Conservation (phyloP, 192 early-diverging fungal genomes). For the Coemansia sp. region DNA sequence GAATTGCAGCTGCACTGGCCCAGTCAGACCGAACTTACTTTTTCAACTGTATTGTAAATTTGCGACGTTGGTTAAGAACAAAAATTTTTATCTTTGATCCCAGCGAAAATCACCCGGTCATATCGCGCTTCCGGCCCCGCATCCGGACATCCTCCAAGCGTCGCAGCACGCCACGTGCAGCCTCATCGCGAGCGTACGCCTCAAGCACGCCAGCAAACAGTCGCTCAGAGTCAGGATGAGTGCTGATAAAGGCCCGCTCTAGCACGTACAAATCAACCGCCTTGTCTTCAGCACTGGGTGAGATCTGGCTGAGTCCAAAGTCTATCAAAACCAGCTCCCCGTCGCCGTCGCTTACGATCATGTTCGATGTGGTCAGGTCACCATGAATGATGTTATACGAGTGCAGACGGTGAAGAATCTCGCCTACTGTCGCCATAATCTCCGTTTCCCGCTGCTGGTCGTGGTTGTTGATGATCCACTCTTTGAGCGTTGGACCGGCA, state of each 20-base stretch:
- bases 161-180: slow-evolving; percentile 60
- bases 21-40: too few relatives aligned
- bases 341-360: slow-evolving; percentile 63
- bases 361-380: slow-evolving; percentile 95
- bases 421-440: slow-evolving; percentile 58
- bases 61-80: too few relatives aligned
- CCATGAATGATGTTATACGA: slow-evolving; percentile 85
- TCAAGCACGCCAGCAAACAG: slow-evolving; percentile 74
- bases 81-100: too few relatives aligned
- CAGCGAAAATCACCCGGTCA: slow-evolving; percentile 69
- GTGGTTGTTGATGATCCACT: slow-evolving; percentile 52
- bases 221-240: slow-evolving; percentile 79
- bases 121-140: slow-evolving; percentile 78
- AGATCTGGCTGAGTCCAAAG: slow-evolving; percentile 91
- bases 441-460: slow-evolving; percentile 16
- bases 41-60: too few relatives aligned
- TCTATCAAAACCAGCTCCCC: slow-evolving; percentile 73
- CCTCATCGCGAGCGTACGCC: slow-evolving; percentile 61
- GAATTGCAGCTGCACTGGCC: too few relatives aligned
- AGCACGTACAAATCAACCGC: slow-evolving; percentile 99
- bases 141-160: slow-evolving; percentile 75
- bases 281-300: slow-evolving; percentile 85
- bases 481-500: slow-evolving; percentile 71
- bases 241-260: slow-evolving; percentile 86
- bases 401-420: slow-evolving; percentile 76